Conservation (phyloP, 805 yeast genomes). For the Kuraishia hungarica region DNA sequence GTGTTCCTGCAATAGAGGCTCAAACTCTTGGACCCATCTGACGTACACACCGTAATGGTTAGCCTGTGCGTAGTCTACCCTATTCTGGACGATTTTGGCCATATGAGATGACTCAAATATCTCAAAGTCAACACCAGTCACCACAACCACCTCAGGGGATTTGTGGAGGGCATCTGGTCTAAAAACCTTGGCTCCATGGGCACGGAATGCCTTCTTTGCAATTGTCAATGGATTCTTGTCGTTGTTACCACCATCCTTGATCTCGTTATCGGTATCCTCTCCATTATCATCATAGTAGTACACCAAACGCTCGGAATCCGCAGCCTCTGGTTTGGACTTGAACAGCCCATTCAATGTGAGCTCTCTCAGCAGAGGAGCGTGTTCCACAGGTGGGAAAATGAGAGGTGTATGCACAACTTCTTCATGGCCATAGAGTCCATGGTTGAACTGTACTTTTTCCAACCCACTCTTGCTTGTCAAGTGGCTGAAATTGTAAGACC, state of each 20-base stretch:
- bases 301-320: constrained; percentile 21
- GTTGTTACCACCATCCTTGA: constrained; percentile 34
- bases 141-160: constrained; percentile 65
- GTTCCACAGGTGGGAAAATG: constrained; percentile 71
- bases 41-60: constrained; percentile 79
- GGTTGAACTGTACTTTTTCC: constrained; percentile 17
- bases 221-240: constrained; percentile 33
- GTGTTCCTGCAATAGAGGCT: constrained; percentile 45
- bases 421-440: constrained; percentile 36
- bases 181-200: constrained; percentile 54
- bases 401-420: constrained; percentile 41
- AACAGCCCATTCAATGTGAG: constrained; percentile 45
- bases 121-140: constrained; percentile 72
- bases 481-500: constrained; percentile 11
- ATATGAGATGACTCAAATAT: constrained; percentile 50
- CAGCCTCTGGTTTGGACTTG: constrained; percentile 35
- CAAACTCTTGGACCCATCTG: constrained; percentile 79
- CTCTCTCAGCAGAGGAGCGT: constrained; percentile 53
- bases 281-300: constrained; percentile 37
- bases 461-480: constrained; percentile 16
- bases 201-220: constrained; percentile 51
- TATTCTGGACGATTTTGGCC: constrained; percentile 68
- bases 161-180: constrained; percentile 23
- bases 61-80: constrained; percentile 79
- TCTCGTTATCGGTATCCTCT: constrained; percentile 30